Conservation (phyloP, 306 rosid genomes). For the Trichosanthes truncata region DNA sequence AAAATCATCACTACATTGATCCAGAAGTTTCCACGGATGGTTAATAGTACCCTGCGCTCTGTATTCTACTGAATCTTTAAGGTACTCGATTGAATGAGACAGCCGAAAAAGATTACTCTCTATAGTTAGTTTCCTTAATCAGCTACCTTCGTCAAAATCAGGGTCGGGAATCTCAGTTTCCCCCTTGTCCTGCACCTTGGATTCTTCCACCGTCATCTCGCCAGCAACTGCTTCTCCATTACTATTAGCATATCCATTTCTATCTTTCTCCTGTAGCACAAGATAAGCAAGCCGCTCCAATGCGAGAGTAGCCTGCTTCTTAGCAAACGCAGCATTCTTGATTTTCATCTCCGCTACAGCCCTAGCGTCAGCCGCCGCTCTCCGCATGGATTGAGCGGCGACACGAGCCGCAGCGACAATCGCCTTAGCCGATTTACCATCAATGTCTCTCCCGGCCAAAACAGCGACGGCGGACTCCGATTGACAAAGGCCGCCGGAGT, state of each 20-base stretch:
- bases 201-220: background rate
- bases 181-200: background rate
- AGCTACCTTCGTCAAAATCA: background rate
- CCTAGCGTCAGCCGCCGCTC: constrained; percentile 33
- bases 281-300: constrained; percentile 36
- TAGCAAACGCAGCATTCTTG: constrained; percentile 39
- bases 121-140: background rate
- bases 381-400: constrained; percentile 32
- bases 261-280: constrained; percentile 18
- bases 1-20: background rate
- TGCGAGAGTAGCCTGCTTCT: constrained; percentile 47
- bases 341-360: constrained; percentile 38
- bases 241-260: background rate
- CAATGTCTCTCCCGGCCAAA: background rate
- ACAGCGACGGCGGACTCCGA: background rate
- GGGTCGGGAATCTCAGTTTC: background rate
- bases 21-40: background rate
- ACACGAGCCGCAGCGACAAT: constrained; percentile 24
- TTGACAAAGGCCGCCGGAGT: background rate
- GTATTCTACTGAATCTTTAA: background rate
- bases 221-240: background rate
- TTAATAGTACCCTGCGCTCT: background rate
- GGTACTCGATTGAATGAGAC: background rate
- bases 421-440: background rate
- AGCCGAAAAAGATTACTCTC: background rate